Conservation (phyloP, 176 grass and related monocot species). For the Ampelocalamus luodianensis region DNA sequence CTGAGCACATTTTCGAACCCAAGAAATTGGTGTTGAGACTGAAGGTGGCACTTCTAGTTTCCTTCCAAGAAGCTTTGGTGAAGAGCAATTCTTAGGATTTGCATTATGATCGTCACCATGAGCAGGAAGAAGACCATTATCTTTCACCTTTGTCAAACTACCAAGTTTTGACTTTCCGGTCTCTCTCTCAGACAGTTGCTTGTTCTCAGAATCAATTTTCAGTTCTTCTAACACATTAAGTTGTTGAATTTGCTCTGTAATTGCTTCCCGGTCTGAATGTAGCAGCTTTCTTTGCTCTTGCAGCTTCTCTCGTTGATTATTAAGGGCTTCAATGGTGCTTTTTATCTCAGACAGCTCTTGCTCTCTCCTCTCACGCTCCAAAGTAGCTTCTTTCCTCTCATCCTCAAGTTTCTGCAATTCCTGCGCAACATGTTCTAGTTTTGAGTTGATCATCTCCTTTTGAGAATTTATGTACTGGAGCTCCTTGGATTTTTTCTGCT, state of each 20-base stretch:
- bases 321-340: constrained; percentile 62
- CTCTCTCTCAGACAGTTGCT: constrained; percentile 52
- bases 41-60: constrained; percentile 50
- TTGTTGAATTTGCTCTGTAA: constrained; percentile 72
- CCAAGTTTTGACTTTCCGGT: constrained; percentile 47
- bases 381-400: constrained; percentile 74
- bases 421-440: constrained; percentile 62
- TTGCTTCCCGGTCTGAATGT: constrained; percentile 77
- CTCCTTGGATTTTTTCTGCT: constrained; percentile 72
- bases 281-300: constrained; percentile 90
- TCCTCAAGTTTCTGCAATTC: constrained; percentile 87
- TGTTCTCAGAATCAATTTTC: constrained; percentile 76
- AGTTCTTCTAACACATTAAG: constrained; percentile 75
- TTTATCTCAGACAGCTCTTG: constrained; percentile 77
- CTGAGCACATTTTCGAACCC: constrained; percentile 76
- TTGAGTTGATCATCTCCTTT: constrained; percentile 63
- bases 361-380: constrained; percentile 74
- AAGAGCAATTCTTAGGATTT: constrained; percentile 49
- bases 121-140: constrained; percentile 25
- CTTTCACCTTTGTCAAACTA: constrained; percentile 31
- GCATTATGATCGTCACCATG: constrained; percentile 41
- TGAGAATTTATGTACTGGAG: constrained; percentile 71
- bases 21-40: constrained; percentile 63
- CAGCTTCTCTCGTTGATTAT: constrained; percentile 83
- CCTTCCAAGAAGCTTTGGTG: constrained; percentile 47